Percentiles rank a stretch among this genome's conserved stretches.
These are phyloP conservation scores for Earliella scabrosa DNA, from an alignment of 1,284 basidiomycete species.

Conservation along the genomic window DNA sequence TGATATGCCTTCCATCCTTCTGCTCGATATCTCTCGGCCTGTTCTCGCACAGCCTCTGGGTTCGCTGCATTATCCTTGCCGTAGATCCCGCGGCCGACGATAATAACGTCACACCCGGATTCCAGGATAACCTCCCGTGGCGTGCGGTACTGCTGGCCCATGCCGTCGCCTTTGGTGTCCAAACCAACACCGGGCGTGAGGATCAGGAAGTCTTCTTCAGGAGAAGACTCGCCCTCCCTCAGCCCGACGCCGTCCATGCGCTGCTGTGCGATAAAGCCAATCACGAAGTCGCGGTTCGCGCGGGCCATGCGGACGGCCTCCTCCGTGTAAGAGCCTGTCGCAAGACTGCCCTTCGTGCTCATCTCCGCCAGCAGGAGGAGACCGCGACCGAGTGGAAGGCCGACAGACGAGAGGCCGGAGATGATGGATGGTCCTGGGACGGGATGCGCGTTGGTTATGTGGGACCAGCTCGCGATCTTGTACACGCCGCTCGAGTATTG, in stretches of 20 bases:
- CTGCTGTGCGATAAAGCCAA: conserved; percentile 94
- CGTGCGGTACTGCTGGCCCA: conserved; percentile 98
- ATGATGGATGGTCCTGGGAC: conserved; percentile 96
- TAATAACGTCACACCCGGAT: conserved; percentile 96
- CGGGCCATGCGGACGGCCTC: conserved; percentile 89
- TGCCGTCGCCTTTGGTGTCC: conserved; percentile 80
- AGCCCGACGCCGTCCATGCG: conserved; percentile 75
- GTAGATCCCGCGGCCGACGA: conserved; percentile 96
- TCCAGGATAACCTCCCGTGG: conserved; percentile 85
- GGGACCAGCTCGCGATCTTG: conserved; percentile 95
- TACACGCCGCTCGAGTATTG: conserved; percentile 96
- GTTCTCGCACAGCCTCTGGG: conserved; percentile 62
- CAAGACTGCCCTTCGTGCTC: conserved; percentile 90
- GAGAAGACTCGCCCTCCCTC: conserved; percentile 31
- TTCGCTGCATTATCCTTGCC: conserved; percentile 69
- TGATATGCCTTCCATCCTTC: conserved; percentile 95
- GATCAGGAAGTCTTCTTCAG: conserved; percentile 83
- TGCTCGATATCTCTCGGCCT: conserved; percentile 83
- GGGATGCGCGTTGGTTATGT: conserved; percentile 97
- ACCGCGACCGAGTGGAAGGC: conserved; percentile 84
- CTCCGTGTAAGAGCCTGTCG: conserved; percentile 85
- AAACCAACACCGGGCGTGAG: conserved; percentile 94
- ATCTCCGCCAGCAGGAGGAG: conserved; percentile 96
- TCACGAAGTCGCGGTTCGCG: conserved; percentile 82
- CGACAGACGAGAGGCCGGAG: conserved; percentile 85